Conservation (phyloP, 768 basidiomycete genomes). For the Asterophora lycoperdoides region DNA sequence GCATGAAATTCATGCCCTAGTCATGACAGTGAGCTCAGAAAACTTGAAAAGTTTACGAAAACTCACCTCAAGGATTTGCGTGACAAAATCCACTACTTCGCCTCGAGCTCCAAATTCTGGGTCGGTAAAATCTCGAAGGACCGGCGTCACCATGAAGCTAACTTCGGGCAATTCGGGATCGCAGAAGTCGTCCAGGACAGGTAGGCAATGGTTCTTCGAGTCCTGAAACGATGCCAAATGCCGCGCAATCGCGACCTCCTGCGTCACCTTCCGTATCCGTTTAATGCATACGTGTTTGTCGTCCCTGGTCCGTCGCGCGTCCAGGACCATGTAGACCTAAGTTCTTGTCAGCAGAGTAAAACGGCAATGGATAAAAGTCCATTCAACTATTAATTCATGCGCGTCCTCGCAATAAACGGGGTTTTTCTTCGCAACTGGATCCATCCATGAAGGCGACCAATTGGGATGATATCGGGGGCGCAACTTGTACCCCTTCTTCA, state of each 20-base stretch:
- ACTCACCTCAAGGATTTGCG: slow-evolving; percentile 20
- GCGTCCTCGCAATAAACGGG: slow-evolving; percentile 20
- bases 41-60: background rate
- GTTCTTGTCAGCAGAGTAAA: background rate
- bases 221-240: slow-evolving; percentile 12
- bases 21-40: background rate
- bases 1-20: background rate
- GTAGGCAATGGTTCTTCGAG: slow-evolving; percentile 12
- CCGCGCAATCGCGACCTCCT: slow-evolving; percentile 20
- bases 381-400: slow-evolving; percentile 14
- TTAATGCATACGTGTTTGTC: slow-evolving; percentile 28
- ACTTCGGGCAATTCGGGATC: slow-evolving; percentile 13
- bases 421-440: slow-evolving; percentile 16
- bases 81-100: slow-evolving; percentile 31
- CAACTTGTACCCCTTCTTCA: slow-evolving; percentile 22
- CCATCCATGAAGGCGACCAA: slow-evolving; percentile 21
- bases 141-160: slow-evolving; percentile 30
- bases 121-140: slow-evolving; percentile 34
- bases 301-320: slow-evolving; percentile 22
- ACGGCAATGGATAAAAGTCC: background rate
- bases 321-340: slow-evolving; percentile 26
- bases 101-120: slow-evolving; percentile 27
- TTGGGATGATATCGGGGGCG: slow-evolving; percentile 25
- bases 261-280: slow-evolving; percentile 17
- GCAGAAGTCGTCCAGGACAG: slow-evolving; percentile 18